These are phyloP conservation scores for Exophiala spinifera DNA, from an alignment of 2,329 filamentous ascomycete genomes.

Conservation along the genomic window DNA sequence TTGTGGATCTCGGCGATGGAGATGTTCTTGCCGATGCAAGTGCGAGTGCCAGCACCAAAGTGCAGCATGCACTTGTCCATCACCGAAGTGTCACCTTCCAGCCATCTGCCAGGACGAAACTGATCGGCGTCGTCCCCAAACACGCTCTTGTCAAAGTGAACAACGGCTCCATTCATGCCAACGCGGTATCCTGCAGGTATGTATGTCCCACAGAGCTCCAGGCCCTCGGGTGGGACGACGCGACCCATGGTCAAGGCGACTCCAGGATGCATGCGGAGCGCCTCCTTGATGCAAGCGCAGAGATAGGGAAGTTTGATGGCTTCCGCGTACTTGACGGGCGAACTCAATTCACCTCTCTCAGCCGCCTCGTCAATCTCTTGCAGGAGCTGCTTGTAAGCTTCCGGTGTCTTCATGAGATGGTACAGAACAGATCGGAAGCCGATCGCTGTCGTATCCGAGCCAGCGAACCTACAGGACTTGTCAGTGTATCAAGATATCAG, in stretches of 20 bases:
- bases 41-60: conserved; percentile 22
- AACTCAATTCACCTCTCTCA: conserved; percentile 9
- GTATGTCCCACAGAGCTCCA: conserved; percentile 17
- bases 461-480: conserved; percentile 7
- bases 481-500: not conserved
- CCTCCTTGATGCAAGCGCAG: conserved; percentile 26
- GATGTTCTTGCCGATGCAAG: conserved; percentile 25
- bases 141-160: conserved; percentile 23
- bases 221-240: conserved; percentile 20
- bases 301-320: conserved; percentile 21
- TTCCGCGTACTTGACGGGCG: conserved; percentile 19
- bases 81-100: conserved; percentile 17
- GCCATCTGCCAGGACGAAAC: conserved; percentile 29
- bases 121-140: conserved; percentile 28
- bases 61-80: conserved; percentile 26
- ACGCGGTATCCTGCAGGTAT: conserved; percentile 20
- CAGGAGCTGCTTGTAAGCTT: conserved; percentile 12
- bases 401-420: conserved; percentile 49
- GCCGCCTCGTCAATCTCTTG: conserved; percentile 16
- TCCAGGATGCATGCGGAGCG: conserved; percentile 24
- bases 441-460: conserved; percentile 24
- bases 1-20: conserved; percentile 20
- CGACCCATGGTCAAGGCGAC: conserved; percentile 29
- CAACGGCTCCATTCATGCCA: conserved; percentile 25
- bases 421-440: conserved; percentile 22